Evolutionary conservation across 495 filamentous ascomycete species (phyloP), one percentile per base, ranked within the genome.

Genomic region (Cryomyces antarcticus): DNA sequence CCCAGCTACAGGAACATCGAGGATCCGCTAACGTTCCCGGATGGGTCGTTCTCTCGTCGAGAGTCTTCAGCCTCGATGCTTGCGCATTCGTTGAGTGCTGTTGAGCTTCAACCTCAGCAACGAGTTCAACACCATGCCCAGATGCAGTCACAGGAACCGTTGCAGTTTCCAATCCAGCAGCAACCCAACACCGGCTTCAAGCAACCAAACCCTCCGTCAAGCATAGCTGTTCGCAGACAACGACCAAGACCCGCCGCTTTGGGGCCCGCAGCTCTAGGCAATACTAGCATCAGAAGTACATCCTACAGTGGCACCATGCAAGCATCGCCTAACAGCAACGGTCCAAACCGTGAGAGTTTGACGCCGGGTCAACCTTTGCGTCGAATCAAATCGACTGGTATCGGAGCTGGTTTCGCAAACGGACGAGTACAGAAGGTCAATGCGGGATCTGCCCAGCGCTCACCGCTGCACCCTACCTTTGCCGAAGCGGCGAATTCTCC

Each of bases 371-470:
- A 56, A 11, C 42, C 46, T 4, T 46, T 64, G 9, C 61, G 59
- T 6, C 57, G 61, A 37, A 62, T 64, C 41, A 41, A 53, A 39
- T 63, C 60, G 11, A 52, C 55, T 5, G 52, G 51, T 6, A 49
- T 38, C 29, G 41, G 42, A 0, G 31, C 48, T n/a, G 17, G 17
- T 24, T 24, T 24, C 17, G 17, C 17, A 24, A 43, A 51, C 38
- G 58, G 60, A 5, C 57, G 61, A 17, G 46, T 62, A 17, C 53
- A 57, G 37, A 62, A 64, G 49, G 30, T 49, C 4, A 44, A 17
- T 9, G 44, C 49, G 10, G 52, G 54, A 13, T 59, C 60, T 2
- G 52, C 57, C n/a, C 61, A 64, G 46, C 54, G 58, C 4, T 64
- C 61, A n/a, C 61, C 61, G 1, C 41, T 62, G 29, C 44, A 47